A percentile compares a stretch with the other conserved stretches of the same genome.
Evolutionary conservation across 169 alveolate species (phyloP).

Genomic region (Plasmodium relictum): DNA sequence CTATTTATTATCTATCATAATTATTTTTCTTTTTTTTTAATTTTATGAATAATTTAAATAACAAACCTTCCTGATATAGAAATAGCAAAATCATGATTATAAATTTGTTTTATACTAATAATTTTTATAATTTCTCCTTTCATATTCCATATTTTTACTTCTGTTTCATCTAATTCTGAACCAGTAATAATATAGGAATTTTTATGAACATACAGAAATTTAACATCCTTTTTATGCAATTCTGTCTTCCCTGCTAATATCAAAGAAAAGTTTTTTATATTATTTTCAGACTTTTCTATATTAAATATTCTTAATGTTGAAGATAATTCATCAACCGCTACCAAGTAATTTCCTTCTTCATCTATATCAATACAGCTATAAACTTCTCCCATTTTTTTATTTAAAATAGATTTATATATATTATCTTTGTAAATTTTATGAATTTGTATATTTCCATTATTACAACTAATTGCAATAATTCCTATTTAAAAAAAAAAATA

Average conservation of each 20-base stretch:
- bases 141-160: constrained; percentile 41
- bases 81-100: constrained; percentile 27
- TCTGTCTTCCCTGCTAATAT: constrained; percentile 20
- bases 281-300: constrained; percentile 17
- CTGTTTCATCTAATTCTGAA: constrained; percentile 40
- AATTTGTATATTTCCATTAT: constrained; percentile 30
- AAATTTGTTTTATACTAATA: constrained; percentile 32
- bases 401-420: constrained; percentile 5
- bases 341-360: constrained; percentile 22
- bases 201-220: constrained; percentile 33
- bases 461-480: constrained; percentile 19
- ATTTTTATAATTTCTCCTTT: constrained; percentile 33
- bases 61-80: constrained; percentile 22
- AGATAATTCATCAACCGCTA: constrained; percentile 19
- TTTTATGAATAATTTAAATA: background rate
- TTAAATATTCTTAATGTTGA: constrained; percentile 31
- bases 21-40: too few relatives aligned
- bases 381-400: constrained; percentile 24
- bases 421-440: constrained; percentile 28
- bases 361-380: constrained; percentile 40
- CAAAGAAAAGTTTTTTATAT: constrained; percentile 7
- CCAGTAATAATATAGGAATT: constrained; percentile 28
- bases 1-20: too few relatives aligned
- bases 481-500: background rate
- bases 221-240: constrained; percentile 25